Evolutionary conservation across 108 stramenopile species (phyloP).

Genomic region (Skeletonema marinoi): DNA sequence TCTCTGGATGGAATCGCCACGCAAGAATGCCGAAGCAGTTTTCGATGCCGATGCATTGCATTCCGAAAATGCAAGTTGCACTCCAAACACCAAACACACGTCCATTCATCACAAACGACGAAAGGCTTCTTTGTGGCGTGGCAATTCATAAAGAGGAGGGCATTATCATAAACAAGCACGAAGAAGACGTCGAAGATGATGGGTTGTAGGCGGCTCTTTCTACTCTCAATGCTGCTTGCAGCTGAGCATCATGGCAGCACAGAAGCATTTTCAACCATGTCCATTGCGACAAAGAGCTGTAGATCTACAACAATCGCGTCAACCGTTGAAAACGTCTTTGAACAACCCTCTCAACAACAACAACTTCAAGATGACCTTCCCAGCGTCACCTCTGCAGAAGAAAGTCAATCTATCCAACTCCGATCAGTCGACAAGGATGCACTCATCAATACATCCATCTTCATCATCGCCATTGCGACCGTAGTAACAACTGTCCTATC

Average conservation of each 20-base stretch:
- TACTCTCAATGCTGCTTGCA: neutral
- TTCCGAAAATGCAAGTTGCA: too few relatives aligned
- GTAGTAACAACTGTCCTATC: conserved; percentile 29
- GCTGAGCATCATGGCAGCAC: neutral
- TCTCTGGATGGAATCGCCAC: too few relatives aligned
- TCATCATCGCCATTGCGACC: conserved; percentile 17
- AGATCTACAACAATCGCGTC: neutral
- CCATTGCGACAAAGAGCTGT: neutral
- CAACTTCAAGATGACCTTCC: neutral
- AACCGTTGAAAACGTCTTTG: neutral
- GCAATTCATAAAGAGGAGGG: too few relatives aligned
- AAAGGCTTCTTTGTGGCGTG: too few relatives aligned
- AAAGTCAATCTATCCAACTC: conserved; percentile 13
- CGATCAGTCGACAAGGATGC: conserved; percentile 14
- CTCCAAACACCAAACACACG: too few relatives aligned
- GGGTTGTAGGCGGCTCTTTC: neutral
- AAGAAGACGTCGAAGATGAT: neutral
- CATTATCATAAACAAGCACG: neutral
- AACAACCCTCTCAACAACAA: neutral
- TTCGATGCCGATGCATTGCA: too few relatives aligned
- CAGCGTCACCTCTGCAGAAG: neutral
- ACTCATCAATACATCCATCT: conserved; percentile 35
- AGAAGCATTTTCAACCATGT: neutral
- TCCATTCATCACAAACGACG: too few relatives aligned
- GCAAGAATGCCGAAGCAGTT: too few relatives aligned